phyloP scores from a whole-genome alignment of 495 filamentous ascomycete species.

The Tuber aestivum region DNA sequence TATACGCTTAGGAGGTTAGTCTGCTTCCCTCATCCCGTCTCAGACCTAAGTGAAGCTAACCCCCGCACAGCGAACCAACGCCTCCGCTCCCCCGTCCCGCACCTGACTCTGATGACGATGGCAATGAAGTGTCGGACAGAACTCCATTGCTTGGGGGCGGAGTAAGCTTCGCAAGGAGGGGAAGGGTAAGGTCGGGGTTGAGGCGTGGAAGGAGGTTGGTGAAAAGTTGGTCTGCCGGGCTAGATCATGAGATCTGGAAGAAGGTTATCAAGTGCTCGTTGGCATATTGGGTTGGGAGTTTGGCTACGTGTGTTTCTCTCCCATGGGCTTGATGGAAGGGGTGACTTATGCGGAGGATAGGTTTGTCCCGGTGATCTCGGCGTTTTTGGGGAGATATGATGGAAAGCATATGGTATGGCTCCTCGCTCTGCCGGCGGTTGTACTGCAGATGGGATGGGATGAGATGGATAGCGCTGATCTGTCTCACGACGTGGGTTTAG shows the following conservation, averaged over 20 bases:
- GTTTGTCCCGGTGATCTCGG: conserved; percentile 54
- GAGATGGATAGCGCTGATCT: not conserved
- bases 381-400: conserved; percentile 74
- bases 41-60: not conserved
- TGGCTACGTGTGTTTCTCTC: conserved; percentile 69
- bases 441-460: not conserved
- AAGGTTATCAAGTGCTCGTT: conserved; percentile 83
- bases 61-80: conserved; percentile 12
- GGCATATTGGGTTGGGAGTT: conserved; percentile 80
- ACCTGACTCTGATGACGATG: conserved; percentile 1
- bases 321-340: not conserved
- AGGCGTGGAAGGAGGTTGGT: not conserved
- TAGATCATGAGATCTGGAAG: conserved; percentile 23
- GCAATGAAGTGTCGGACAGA: conserved; percentile 10
- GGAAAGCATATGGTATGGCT: conserved; percentile 95
- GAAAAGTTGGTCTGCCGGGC: conserved; percentile 3
- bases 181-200: not conserved
- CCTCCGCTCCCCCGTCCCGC: not conserved
- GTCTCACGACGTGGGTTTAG: conserved; percentile 8
- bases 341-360: conserved; percentile 13
- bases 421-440: conserved; percentile 42
- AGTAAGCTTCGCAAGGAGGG: not conserved
- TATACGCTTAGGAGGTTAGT: conserved; percentile 27
- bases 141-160: conserved; percentile 21
- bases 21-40: not conserved